A percentile compares a stretch with the other conserved stretches of the same genome.
Conservation (phyloP, 2,329 filamentous ascomycete species). For the Volutella citrinella region DNA sequence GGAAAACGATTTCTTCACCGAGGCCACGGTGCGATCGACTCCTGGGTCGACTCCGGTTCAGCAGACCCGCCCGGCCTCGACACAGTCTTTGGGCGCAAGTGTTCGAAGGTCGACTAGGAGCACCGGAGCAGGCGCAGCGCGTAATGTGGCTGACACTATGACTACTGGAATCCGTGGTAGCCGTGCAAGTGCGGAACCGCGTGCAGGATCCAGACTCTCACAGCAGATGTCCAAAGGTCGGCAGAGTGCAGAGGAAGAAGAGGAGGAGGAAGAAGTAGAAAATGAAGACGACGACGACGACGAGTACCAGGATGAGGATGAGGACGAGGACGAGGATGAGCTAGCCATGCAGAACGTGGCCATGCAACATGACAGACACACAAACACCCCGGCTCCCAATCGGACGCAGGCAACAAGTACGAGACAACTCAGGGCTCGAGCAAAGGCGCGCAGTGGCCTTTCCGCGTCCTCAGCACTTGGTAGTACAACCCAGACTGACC, state of each 20-base stretch:
- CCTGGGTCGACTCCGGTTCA: conserved; percentile 12
- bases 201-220: no score
- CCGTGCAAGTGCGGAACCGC: no score
- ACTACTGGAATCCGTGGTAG: no score
- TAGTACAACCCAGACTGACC: no score
- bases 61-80: conserved; percentile 4
- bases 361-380: conserved; percentile 2
- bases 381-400: conserved; percentile 20
- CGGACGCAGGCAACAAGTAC: conserved; percentile 7
- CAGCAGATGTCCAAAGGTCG: no score
- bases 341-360: background rate
- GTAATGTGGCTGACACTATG: background rate
- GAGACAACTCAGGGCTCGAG: background rate
- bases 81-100: no score
- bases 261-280: conserved; percentile 6
- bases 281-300: conserved; percentile 7
- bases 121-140: no score
- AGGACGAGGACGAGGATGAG: conserved; percentile 3
- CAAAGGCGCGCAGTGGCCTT: no score
- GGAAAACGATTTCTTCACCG: conserved; percentile 34
- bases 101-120: no score
- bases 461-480: no score
- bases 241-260: no score
- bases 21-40: conserved; percentile 35
- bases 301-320: conserved; percentile 6